Percentiles rank a stretch among this genome's conserved stretches.
These are phyloP conservation scores for Calonectria multiphialidica DNA, from an alignment of 2,329 filamentous ascomycete genomes.

Conservation along the genomic window DNA sequence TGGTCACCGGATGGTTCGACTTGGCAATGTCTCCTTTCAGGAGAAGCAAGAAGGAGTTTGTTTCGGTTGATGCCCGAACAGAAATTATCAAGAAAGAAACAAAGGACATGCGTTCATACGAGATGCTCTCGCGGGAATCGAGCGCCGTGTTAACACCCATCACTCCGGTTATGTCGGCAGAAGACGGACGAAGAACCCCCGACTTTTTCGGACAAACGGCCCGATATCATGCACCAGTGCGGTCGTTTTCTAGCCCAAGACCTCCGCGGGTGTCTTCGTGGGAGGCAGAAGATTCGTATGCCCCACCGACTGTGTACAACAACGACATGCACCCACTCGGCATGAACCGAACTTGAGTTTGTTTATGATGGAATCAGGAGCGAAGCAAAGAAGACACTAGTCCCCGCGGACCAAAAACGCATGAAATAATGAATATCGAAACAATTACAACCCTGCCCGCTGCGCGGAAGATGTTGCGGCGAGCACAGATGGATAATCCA, in stretches of 20 bases:
- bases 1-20: slow-evolving; percentile 86
- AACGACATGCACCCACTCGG: slow-evolving; percentile 65
- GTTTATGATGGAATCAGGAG: not conserved
- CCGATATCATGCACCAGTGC: slow-evolving; percentile 65
- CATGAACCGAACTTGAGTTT: slow-evolving; percentile 66
- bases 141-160: slow-evolving; percentile 66
- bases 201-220: slow-evolving; percentile 69
- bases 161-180: slow-evolving; percentile 53
- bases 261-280: slow-evolving; percentile 58
- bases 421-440: not conserved
- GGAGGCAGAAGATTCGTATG: slow-evolving; percentile 58
- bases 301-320: slow-evolving; percentile 45
- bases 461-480: slow-evolving; percentile 2
- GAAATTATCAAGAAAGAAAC: slow-evolving; percentile 70
- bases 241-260: slow-evolving; percentile 69
- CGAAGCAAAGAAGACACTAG: slow-evolving; percentile 5
- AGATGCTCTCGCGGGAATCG: slow-evolving; percentile 78
- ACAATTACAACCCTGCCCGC: not conserved
- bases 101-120: slow-evolving; percentile 78
- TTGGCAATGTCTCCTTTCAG: slow-evolving; percentile 64
- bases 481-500: slow-evolving; percentile 16
- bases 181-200: slow-evolving; percentile 59
- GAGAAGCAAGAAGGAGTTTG: slow-evolving; percentile 80
- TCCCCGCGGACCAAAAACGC: slow-evolving; percentile 7
- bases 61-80: slow-evolving; percentile 83